phyloP scores from a whole-genome alignment of 208 protist genomes.

The Crithidia mellificae region DNA sequence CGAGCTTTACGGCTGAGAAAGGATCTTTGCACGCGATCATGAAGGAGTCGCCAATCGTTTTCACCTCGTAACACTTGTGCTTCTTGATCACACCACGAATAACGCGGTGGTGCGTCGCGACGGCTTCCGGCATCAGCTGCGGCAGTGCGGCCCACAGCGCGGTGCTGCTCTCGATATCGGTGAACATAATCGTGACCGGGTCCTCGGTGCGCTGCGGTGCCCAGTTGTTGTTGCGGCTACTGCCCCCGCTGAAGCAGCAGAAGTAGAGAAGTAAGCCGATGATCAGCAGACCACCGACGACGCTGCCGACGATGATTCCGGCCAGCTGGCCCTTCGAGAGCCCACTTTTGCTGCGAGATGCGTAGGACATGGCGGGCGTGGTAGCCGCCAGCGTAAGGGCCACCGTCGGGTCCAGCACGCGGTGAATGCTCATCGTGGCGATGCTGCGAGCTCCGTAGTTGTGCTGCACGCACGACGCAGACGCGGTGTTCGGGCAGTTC shows the following conservation, averaged over 20 bases:
- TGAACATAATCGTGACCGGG: conserved; percentile 73
- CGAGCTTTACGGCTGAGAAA: conserved; percentile 43
- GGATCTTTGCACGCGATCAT: conserved; percentile 75
- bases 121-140: conserved; percentile 61
- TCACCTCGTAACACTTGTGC: conserved; percentile 84
- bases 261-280: conserved; percentile 2
- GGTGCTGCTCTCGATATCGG: conserved; percentile 81
- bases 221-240: conserved; percentile 43
- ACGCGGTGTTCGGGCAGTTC: background rate
- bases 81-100: conserved; percentile 62
- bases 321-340: conserved; percentile 29
- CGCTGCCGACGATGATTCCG: conserved; percentile 35
- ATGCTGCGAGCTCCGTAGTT: conserved; percentile 64
- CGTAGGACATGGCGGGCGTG: conserved; percentile 50
- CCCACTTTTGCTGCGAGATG: background rate
- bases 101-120: conserved; percentile 67
- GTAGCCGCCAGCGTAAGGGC: conserved; percentile 3
- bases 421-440: conserved; percentile 22
- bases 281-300: conserved; percentile 9
- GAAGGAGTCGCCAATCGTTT: conserved; percentile 87
- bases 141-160: conserved; percentile 72
- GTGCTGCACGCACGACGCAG: conserved; percentile 19
- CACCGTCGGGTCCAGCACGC: conserved; percentile 32
- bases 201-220: conserved; percentile 46
- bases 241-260: conserved; percentile 18